These are phyloP conservation scores for Fraxinus dipetala DNA, from an alignment of 305 asterid species.

Conservation along the genomic window DNA sequence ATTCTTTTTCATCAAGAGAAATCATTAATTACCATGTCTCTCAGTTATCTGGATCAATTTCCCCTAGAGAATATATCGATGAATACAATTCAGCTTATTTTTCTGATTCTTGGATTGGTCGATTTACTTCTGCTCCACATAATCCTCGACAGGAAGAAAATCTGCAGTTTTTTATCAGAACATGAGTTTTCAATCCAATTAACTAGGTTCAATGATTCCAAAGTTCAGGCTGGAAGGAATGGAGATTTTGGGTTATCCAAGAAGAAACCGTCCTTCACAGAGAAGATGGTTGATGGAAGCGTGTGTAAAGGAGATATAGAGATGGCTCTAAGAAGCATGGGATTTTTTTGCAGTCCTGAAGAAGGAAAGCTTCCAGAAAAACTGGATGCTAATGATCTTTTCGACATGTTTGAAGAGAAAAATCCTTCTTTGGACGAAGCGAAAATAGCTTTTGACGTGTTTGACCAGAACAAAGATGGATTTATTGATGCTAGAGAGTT, in stretches of 20 bases:
- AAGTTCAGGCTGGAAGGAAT: background rate
- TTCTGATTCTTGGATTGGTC: slow-evolving; percentile 24
- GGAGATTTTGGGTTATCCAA: background rate
- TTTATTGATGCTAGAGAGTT: slow-evolving; percentile 55
- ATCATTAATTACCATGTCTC: slow-evolving; percentile 27
- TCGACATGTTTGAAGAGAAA: slow-evolving; percentile 39
- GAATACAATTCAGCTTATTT: slow-evolving; percentile 20
- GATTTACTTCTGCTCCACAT: slow-evolving; percentile 27
- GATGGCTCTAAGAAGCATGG: slow-evolving; percentile 36
- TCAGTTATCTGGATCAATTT: slow-evolving; percentile 21
- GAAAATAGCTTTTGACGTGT: slow-evolving; percentile 54
- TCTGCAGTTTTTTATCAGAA: slow-evolving; percentile 25
- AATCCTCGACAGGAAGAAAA: slow-evolving; percentile 26
- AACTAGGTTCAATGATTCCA: background rate
- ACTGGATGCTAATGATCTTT: slow-evolving; percentile 28
- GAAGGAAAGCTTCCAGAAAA: slow-evolving; percentile 27
- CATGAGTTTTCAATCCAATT: slow-evolving; percentile 5
- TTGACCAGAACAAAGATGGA: slow-evolving; percentile 60
- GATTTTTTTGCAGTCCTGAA: slow-evolving; percentile 24
- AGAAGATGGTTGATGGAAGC: slow-evolving; percentile 7
- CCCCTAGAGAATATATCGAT: slow-evolving; percentile 27
- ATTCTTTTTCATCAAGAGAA: background rate
- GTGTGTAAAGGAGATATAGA: slow-evolving; percentile 36
- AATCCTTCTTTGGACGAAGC: slow-evolving; percentile 45
- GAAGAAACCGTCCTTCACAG: background rate